Conservation (phyloP, 2,329 filamentous ascomycete species). For the Nemania bipapillata region DNA sequence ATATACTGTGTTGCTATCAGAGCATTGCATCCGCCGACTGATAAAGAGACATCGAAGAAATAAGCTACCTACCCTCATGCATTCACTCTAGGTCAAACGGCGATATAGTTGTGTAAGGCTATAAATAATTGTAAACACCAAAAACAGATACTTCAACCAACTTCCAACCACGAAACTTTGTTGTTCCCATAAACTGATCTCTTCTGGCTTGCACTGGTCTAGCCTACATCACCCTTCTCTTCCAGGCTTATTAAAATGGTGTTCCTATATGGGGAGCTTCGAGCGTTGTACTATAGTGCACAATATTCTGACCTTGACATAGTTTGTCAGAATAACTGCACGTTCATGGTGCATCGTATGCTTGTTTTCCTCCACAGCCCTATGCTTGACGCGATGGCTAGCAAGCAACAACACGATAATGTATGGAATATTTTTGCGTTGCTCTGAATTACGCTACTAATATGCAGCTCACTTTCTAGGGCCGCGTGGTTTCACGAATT, state of each 20-base stretch:
- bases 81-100: neutral
- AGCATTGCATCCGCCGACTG: neutral
- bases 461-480: constrained; percentile 9
- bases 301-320: constrained; percentile 15
- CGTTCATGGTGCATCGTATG: constrained; percentile 13
- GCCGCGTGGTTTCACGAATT: constrained; percentile 9
- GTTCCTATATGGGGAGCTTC: constrained; percentile 18
- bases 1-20: neutral
- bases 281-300: constrained; percentile 3
- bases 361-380: constrained; percentile 16
- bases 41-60: neutral
- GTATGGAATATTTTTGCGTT: neutral
- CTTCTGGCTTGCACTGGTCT: neutral
- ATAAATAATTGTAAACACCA: neutral
- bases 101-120: neutral
- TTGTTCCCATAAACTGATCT: neutral
- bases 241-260: constrained; percentile 9
- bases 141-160: neutral
- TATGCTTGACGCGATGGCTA: constrained; percentile 11
- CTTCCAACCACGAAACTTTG: neutral
- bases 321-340: neutral
- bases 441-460: neutral
- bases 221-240: neutral
- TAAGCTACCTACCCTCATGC: neutral
- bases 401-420: neutral